Percentiles rank a stretch among this genome's conserved stretches.
These are phyloP conservation scores for Thraustochytrium striatum DNA, from an alignment of 352 stramenopile genomes.

Conservation along the genomic window DNA sequence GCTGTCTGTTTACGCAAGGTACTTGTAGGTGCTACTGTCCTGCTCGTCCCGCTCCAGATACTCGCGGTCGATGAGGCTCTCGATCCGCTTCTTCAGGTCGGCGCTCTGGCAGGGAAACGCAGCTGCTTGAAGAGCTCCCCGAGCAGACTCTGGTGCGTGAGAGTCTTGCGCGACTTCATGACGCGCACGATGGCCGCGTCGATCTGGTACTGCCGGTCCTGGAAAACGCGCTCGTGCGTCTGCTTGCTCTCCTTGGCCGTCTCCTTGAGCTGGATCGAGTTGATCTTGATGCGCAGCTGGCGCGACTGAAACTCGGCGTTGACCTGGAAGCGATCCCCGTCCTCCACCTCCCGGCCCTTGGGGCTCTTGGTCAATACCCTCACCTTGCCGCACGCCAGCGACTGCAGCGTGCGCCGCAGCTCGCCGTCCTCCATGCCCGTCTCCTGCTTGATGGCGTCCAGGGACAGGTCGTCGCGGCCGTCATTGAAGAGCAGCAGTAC, in stretches of 20 bases:
- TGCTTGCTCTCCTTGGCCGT: constrained; percentile 85
- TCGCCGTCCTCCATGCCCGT: constrained; percentile 81
- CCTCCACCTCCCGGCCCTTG: constrained; percentile 71
- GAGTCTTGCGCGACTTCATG: constrained; percentile 96
- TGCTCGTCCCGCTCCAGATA: constrained; percentile 74
- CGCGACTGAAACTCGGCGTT: constrained; percentile 77
- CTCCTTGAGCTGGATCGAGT: constrained; percentile 89
- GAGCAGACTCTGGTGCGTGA: constrained; percentile 90
- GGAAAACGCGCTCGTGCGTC: constrained; percentile 85
- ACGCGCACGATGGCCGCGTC: constrained; percentile 95
- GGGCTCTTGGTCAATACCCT: constrained; percentile 76
- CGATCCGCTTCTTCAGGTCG: constrained; percentile 77
- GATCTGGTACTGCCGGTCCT: constrained; percentile 79
- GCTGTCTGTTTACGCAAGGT: constrained; percentile 45
- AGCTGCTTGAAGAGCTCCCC: constrained; percentile 90
- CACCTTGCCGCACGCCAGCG: constrained; percentile 78
- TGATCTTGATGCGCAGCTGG: constrained; percentile 85
- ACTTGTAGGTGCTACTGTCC: constrained; percentile 55
- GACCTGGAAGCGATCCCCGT: constrained; percentile 76
- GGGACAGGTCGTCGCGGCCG: constrained; percentile 60
- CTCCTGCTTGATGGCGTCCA: constrained; percentile 76
- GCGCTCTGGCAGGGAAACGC: constrained; percentile 60
- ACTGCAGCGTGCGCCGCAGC: constrained; percentile 77
- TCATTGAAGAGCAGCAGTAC: constrained; percentile 77
- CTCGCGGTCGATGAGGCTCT: constrained; percentile 78